Evolutionary conservation across 805 yeast genomes (phyloP).

Genomic region (Yamadazyma nakazawae): DNA sequence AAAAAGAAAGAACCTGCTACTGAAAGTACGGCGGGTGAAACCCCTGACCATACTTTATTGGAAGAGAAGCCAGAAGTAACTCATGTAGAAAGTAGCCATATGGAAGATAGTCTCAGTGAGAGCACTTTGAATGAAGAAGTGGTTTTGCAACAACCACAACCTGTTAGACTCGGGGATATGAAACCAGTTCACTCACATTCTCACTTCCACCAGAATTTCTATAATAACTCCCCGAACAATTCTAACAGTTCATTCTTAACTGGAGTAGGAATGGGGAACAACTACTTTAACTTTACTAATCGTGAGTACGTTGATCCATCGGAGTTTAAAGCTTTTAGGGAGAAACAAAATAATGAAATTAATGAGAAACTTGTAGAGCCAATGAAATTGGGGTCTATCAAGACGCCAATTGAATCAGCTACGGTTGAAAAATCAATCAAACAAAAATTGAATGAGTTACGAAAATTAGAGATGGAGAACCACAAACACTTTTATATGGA

Average conservation of each 20-base stretch:
- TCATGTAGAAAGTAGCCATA: not conserved
- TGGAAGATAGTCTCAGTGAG: conserved; percentile 5
- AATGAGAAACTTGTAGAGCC: not conserved
- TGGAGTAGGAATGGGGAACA: conserved; percentile 40
- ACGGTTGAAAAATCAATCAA: conserved; percentile 17
- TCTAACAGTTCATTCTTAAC: conserved; percentile 17
- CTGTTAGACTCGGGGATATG: conserved; percentile 10
- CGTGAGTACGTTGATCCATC: conserved; percentile 13
- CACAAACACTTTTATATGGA: conserved; percentile 13
- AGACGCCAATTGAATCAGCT: not conserved
- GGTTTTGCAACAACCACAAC: conserved; percentile 13
- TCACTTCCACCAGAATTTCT: conserved; percentile 16
- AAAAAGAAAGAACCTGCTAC: conserved; percentile 12
- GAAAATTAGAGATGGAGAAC: conserved; percentile 7
- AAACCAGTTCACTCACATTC: conserved; percentile 19
- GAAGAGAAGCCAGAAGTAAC: not conserved
- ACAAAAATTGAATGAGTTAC: conserved; percentile 17
- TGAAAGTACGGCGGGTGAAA: not conserved
- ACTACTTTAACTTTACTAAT: conserved; percentile 36
- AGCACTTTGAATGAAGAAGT: conserved; percentile 9
- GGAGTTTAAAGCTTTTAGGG: conserved; percentile 3
- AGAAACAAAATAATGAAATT: not conserved
- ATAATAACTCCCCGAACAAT: conserved; percentile 14
- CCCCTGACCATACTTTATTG: not conserved
- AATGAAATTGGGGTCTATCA: not conserved